Percentiles rank a stretch among this genome's conserved stretches.
phyloP scores from a whole-genome alignment of 495 filamentous ascomycete species.

The Xylaria scruposa region DNA sequence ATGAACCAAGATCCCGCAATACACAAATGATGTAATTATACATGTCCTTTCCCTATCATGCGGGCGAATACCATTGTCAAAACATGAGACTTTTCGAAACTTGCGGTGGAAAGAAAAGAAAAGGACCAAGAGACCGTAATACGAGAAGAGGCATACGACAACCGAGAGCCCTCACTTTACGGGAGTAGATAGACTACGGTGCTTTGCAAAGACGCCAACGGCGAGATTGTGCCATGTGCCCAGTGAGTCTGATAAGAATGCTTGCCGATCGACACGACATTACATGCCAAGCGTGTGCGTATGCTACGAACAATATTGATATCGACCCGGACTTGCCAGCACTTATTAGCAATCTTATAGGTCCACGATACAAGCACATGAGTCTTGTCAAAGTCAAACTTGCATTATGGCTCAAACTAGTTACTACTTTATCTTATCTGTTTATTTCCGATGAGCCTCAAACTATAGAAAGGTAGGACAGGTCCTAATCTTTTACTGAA shows the following conservation, averaged over 20 bases:
- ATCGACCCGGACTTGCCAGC: too few species aligned
- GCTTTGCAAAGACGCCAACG: too few species aligned
- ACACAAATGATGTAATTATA: background rate
- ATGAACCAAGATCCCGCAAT: background rate
- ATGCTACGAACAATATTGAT: too few species aligned
- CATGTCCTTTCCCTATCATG: slow-evolving; percentile 4
- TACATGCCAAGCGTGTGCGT: too few species aligned
- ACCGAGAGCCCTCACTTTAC: background rate
- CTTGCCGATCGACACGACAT: too few species aligned
- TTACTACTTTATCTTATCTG: background rate
- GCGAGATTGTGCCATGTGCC: too few species aligned
- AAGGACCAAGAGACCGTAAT: background rate
- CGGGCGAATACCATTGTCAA: background rate
- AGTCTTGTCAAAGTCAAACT: background rate
- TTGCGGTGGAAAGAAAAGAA: background rate
- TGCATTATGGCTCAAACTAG: background rate
- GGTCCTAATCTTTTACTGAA: background rate
- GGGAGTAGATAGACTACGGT: too few species aligned
- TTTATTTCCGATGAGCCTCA: background rate
- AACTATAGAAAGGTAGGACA: background rate
- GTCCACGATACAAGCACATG: too few species aligned
- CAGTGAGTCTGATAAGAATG: too few species aligned
- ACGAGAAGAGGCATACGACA: background rate
- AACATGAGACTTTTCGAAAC: background rate
- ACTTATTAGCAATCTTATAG: too few species aligned